These are phyloP conservation scores for Physcomitrellopsis africana DNA, from an alignment of 225 moss, liverwort and hornwort genomes.

Conservation along the genomic window DNA sequence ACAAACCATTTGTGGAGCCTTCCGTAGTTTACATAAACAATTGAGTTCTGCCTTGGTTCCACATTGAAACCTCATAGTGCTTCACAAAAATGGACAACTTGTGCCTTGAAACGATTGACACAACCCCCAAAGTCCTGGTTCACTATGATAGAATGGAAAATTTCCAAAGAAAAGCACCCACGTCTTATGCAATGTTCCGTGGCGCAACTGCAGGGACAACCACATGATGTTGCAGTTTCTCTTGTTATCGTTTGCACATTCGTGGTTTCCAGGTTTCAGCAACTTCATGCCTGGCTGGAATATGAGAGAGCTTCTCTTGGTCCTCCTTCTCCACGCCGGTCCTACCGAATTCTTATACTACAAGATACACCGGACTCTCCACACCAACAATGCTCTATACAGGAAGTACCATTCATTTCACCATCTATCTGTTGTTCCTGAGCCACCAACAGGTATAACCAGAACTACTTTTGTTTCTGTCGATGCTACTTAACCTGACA, in stretches of 20 bases:
- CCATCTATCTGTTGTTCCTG: slow-evolving; percentile 60
- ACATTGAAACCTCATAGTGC: too few relatives aligned
- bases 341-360: slow-evolving; percentile 68
- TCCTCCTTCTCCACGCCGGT: slow-evolving; percentile 60
- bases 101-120: too few relatives aligned
- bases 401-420: slow-evolving; percentile 55
- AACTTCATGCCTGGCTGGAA: slow-evolving; percentile 47
- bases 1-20: too few relatives aligned
- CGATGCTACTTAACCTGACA: too few relatives aligned
- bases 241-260: slow-evolving; percentile 51
- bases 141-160: not conserved
- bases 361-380: slow-evolving; percentile 66
- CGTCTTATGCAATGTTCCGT: not conserved
- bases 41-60: too few relatives aligned
- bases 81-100: too few relatives aligned
- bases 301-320: slow-evolving; percentile 38
- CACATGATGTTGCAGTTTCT: slow-evolving; percentile 62
- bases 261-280: slow-evolving; percentile 67
- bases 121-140: too few relatives aligned
- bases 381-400: slow-evolving; percentile 42
- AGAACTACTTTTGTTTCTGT: too few relatives aligned
- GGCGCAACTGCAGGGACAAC: slow-evolving; percentile 51
- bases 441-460: slow-evolving; percentile 56
- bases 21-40: too few relatives aligned
- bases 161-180: not conserved